phyloP scores from a whole-genome alignment of 768 basidiomycete species.

The Mycena belliarum region DNA sequence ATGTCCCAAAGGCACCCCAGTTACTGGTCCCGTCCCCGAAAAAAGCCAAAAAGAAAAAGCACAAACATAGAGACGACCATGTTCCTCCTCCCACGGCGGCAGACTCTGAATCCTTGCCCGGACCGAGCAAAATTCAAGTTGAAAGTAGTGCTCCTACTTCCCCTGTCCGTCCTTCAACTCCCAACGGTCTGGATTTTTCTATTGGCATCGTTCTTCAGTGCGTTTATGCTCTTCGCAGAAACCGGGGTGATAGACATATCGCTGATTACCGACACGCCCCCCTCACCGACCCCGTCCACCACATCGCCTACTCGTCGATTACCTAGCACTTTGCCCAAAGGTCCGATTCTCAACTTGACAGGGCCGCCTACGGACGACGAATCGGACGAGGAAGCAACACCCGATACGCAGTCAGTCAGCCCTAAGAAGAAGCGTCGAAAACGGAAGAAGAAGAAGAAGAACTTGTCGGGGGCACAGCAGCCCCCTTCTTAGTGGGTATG shows the following conservation, averaged over 20 bases:
- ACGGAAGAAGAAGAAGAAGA: constrained; percentile 51
- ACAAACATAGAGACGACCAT: constrained; percentile 12
- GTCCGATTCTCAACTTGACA: constrained; percentile 56
- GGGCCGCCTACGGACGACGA: constrained; percentile 45
- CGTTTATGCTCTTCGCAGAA: not conserved
- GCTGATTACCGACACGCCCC: constrained; percentile 14
- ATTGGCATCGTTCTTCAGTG: not conserved
- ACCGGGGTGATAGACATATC: constrained; percentile 21
- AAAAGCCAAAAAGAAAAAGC: constrained; percentile 16
- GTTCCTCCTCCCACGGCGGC: not conserved
- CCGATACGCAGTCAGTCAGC: constrained; percentile 24
- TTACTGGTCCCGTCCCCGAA: not conserved
- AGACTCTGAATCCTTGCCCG: not conserved
- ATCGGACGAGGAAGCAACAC: constrained; percentile 30
- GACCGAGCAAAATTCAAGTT: not conserved
- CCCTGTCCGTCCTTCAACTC: not conserved
- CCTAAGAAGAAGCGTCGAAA: constrained; percentile 57
- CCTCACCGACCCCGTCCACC: constrained; percentile 8
- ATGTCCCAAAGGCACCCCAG: not conserved
- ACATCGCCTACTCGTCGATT: constrained; percentile 6
- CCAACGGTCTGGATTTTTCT: not conserved
- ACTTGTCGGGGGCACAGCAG: constrained; percentile 19
- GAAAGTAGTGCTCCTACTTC: not conserved
- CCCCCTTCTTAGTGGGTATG: constrained; percentile 16
- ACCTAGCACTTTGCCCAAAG: constrained; percentile 30